Percentiles rank a stretch among this genome's conserved stretches.
These are phyloP conservation scores for Salix koriyanagi DNA, from an alignment of 345 rosid genomes.

Conservation along the genomic window DNA sequence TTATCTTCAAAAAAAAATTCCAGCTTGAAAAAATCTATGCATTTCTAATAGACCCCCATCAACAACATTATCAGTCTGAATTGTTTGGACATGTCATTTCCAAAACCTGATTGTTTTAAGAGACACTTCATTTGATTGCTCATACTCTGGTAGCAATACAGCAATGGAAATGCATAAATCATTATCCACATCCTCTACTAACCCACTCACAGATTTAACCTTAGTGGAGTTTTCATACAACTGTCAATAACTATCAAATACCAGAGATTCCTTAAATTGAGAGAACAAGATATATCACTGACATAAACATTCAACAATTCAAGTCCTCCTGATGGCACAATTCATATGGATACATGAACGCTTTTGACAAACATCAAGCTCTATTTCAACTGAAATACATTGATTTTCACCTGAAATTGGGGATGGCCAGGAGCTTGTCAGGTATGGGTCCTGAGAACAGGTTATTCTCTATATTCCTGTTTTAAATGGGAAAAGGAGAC, in stretches of 20 bases:
- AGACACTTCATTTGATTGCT: not conserved
- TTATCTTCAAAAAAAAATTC: not conserved
- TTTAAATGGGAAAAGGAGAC: not conserved
- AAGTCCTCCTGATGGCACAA: not conserved
- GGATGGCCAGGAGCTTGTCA: conserved; percentile 59
- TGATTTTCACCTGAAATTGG: conserved; percentile 56
- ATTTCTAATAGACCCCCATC: not conserved
- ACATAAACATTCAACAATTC: not conserved
- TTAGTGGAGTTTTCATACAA: not conserved
- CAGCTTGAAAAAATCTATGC: not conserved
- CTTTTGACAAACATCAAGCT: not conserved
- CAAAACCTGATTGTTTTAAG: not conserved
- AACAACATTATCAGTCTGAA: not conserved
- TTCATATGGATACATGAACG: not conserved
- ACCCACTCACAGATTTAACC: not conserved
- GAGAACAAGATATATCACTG: not conserved
- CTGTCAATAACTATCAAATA: not conserved
- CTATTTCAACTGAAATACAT: not conserved
- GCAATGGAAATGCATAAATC: not conserved
- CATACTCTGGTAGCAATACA: not conserved
- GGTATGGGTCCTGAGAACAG: conserved; percentile 89
- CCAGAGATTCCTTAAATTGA: not conserved
- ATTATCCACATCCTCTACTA: conserved; percentile 1
- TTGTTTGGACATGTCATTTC: not conserved
- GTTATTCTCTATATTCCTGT: conserved; percentile 91